A percentile compares a stretch with the other conserved stretches of the same genome.
These are phyloP conservation scores for Endothia cerciana DNA, from an alignment of 2,329 filamentous ascomycete genomes.

Conservation along the genomic window DNA sequence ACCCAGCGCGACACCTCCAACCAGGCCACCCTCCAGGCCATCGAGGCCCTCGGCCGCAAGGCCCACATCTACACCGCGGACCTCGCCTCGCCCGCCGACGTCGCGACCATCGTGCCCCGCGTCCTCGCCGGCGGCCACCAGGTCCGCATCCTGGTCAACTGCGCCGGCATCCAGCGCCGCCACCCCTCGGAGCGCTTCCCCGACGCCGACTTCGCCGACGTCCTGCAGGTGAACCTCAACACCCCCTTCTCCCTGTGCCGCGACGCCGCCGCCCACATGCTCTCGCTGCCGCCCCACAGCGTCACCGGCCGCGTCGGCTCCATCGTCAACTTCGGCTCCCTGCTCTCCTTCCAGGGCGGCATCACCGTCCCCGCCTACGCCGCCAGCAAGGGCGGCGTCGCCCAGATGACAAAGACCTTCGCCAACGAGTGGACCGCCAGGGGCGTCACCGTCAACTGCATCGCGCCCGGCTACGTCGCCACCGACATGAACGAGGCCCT, in stretches of 20 bases:
- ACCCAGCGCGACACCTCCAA: constrained; percentile 41
- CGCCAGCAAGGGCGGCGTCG: constrained; percentile 82
- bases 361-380: constrained; percentile 89
- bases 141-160: constrained; percentile 82
- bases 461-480: constrained; percentile 86
- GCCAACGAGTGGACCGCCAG: constrained; percentile 84
- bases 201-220: constrained; percentile 75
- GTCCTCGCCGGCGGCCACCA: constrained; percentile 65
- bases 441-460: constrained; percentile 83
- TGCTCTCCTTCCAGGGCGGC: constrained; percentile 85
- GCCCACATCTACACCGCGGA: constrained; percentile 71
- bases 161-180: constrained; percentile 82
- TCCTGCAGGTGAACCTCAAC: constrained; percentile 85
- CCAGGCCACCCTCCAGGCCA: constrained; percentile 59
- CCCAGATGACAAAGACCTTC: constrained; percentile 82
- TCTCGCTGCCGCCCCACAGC: constrained; percentile 54
- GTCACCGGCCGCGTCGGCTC: constrained; percentile 62
- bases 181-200: constrained; percentile 79
- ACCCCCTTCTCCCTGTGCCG: constrained; percentile 79
- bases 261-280: constrained; percentile 80
- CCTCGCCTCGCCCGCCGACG: constrained; percentile 63
- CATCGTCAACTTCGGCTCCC: constrained; percentile 83
- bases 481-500: constrained; percentile 95
- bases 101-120: constrained; percentile 62
- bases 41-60: constrained; percentile 69